phyloP scores from a whole-genome alignment of 257 asterid species.

The Gentiana macrophylla region DNA sequence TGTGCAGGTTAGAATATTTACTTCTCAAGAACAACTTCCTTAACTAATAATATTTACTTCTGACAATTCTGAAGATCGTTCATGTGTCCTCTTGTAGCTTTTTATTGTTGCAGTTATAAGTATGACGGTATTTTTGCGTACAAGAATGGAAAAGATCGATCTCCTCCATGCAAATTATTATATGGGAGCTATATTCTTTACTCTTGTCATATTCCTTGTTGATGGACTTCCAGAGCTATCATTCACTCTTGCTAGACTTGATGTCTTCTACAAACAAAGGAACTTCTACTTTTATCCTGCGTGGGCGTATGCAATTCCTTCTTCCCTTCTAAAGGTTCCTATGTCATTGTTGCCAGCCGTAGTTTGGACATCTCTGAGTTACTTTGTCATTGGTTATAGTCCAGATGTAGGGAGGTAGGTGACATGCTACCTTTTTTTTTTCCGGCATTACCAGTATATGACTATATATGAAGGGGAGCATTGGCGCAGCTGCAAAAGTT shows the following conservation, averaged over 20 bases:
- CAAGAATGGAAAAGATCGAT: slow-evolving; percentile 3
- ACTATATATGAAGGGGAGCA: too few species aligned
- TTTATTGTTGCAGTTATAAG: slow-evolving; percentile 25
- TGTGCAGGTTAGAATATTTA: slow-evolving; percentile 1
- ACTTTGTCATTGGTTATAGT: slow-evolving; percentile 40
- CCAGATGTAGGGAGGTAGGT: slow-evolving; percentile 57
- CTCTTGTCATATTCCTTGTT: slow-evolving; percentile 27
- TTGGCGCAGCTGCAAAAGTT: too few species aligned
- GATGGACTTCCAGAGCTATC: slow-evolving; percentile 41
- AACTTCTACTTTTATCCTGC: slow-evolving; percentile 44
- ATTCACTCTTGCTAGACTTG: slow-evolving; percentile 35
- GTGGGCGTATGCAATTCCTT: slow-evolving; percentile 49
- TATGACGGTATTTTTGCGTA: slow-evolving; percentile 34
- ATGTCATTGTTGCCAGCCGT: slow-evolving; percentile 33
- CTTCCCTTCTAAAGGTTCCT: slow-evolving; percentile 42
- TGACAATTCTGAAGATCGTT: too few species aligned
- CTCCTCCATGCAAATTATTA: slow-evolving; percentile 32
- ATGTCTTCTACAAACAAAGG: slow-evolving; percentile 47
- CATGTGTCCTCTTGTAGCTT: slow-evolving; percentile 5
- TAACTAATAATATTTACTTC: too few species aligned
- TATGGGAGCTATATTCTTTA: slow-evolving; percentile 37
- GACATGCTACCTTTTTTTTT: too few species aligned
- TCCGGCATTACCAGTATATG: not conserved
- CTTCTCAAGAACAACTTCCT: not conserved
- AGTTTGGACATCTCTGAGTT: slow-evolving; percentile 50